Evolutionary conservation across 805 yeast genomes (phyloP).

Genomic region (Brettanomyces sp.): DNA sequence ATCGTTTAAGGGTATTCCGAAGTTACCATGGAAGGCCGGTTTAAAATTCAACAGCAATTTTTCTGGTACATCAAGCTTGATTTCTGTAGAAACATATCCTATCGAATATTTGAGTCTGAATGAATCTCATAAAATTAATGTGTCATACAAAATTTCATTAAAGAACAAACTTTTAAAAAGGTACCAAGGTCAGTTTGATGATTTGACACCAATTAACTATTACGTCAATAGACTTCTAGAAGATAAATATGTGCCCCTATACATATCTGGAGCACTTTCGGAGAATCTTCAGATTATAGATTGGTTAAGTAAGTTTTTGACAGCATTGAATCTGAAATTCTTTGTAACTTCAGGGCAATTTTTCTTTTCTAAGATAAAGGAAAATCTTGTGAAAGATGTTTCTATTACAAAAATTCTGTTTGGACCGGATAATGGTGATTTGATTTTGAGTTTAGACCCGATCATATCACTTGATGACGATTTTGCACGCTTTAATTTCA

Average conservation of each 20-base stretch:
- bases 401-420: not conserved
- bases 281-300: not conserved
- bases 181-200: no score
- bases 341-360: not conserved
- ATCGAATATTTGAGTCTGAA: no score
- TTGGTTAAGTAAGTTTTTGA: not conserved
- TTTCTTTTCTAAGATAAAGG: not conserved
- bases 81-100: no score
- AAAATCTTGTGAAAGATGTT: not conserved
- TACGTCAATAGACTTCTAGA: not conserved
- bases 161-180: no score
- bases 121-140: no score
- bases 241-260: not conserved
- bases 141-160: no score
- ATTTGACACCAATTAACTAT: no score
- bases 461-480: not conserved
- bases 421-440: not conserved
- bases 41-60: no score
- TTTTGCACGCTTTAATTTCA: not conserved
- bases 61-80: no score
- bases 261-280: not conserved
- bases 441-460: not conserved
- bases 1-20: no score
- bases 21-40: no score
- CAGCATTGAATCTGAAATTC: not conserved